Conservation (phyloP, 768 basidiomycete species). For the Suillus brevipes region DNA sequence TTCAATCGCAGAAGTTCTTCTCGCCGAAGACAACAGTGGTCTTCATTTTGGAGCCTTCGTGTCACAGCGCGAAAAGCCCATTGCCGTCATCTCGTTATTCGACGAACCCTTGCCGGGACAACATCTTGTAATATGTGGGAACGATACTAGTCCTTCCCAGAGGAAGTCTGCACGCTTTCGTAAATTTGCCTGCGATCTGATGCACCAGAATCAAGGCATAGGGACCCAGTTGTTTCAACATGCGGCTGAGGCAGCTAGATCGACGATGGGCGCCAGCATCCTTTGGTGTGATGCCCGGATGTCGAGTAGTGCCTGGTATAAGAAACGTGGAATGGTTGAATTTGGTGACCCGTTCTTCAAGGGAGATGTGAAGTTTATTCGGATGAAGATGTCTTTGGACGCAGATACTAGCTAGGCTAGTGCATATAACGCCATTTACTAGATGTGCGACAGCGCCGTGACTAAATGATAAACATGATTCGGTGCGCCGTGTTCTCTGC, state of each 20-base stretch:
- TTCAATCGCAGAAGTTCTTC: constrained; percentile 46
- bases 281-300: constrained; percentile 63
- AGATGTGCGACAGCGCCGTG: background rate
- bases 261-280: constrained; percentile 40
- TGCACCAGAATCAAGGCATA: constrained; percentile 54
- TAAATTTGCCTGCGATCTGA: constrained; percentile 58
- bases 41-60: constrained; percentile 60
- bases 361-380: constrained; percentile 53
- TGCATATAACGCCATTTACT: constrained; percentile 5
- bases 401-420: background rate
- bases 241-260: constrained; percentile 38
- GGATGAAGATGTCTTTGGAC: constrained; percentile 45
- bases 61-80: constrained; percentile 32
- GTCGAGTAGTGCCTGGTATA: constrained; percentile 49
- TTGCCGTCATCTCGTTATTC: constrained; percentile 61
- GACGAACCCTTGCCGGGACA: constrained; percentile 37
- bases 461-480: background rate
- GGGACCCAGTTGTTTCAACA: constrained; percentile 49
- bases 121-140: background rate
- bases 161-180: constrained; percentile 46
- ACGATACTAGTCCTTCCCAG: constrained; percentile 5
- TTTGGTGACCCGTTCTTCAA: constrained; percentile 57
- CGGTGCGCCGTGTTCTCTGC: background rate
- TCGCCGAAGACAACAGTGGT: constrained; percentile 53
- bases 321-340: constrained; percentile 47